Conservation (phyloP, 164 flowering plant genomes). For the Macadamia integrifolia region DNA sequence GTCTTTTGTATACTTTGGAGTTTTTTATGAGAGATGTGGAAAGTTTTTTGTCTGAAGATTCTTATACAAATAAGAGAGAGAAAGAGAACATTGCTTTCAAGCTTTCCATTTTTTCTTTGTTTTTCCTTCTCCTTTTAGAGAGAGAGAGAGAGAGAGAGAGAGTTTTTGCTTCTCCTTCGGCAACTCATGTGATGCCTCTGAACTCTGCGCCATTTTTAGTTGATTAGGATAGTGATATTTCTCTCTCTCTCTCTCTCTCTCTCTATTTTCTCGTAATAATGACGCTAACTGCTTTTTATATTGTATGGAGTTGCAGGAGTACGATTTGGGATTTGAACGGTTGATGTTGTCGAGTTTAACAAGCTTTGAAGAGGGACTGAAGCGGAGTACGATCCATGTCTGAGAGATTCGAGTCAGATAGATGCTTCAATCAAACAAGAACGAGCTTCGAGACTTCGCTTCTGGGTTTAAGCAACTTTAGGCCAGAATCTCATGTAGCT, state of each 20-base stretch:
- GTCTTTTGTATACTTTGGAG: background rate
- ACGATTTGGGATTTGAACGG: too few species aligned
- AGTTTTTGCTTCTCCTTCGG: background rate
- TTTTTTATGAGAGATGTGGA: background rate
- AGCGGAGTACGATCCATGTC: conserved; percentile 10
- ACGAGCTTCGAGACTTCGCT: conserved; percentile 8
- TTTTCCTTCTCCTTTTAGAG: background rate
- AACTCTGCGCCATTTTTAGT: background rate
- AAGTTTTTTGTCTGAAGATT: background rate
- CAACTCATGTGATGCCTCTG: conserved; percentile 2
- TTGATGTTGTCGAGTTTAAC: too few species aligned
- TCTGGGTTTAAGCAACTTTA: conserved; percentile 38
- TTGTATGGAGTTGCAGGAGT: too few species aligned
- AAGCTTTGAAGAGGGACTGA: too few species aligned
- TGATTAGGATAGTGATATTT: too few species aligned
- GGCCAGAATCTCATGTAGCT: conserved; percentile 56
- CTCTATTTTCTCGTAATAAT: too few species aligned
- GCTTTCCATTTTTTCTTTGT: too few species aligned
- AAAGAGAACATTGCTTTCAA: background rate
- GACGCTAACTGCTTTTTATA: too few species aligned
- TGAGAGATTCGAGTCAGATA: conserved; percentile 13
- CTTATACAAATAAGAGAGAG: background rate
- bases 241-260: too few species aligned
- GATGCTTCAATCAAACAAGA: conserved; percentile 8
- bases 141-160: background rate